These are phyloP conservation scores for Elaeis oleifera DNA, from an alignment of 202 grass and related monocot species.

Conservation along the genomic window DNA sequence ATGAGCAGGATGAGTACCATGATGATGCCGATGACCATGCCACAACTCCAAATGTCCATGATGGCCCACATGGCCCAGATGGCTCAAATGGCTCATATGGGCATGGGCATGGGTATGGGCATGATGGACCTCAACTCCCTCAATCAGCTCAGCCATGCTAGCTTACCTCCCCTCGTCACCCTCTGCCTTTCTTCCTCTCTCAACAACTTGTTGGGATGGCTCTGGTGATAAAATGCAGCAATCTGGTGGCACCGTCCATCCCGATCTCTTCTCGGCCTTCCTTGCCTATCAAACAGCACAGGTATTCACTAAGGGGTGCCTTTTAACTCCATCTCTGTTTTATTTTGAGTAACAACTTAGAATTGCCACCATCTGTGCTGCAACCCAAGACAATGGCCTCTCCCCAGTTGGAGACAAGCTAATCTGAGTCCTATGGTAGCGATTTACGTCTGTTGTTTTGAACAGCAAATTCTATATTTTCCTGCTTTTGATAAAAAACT, in stretches of 20 bases:
- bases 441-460: no score
- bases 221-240: conserved; percentile 19
- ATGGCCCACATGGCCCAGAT: conserved; percentile 65
- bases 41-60: conserved; percentile 61
- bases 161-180: conserved; percentile 42
- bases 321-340: background rate
- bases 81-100: conserved; percentile 70
- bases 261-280: conserved; percentile 51
- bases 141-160: conserved; percentile 28
- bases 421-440: no score
- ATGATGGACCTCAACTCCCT: conserved; percentile 4
- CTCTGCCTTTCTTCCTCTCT: conserved; percentile 25
- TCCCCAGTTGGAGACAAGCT: no score
- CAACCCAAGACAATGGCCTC: no score
- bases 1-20: conserved; percentile 69
- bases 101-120: conserved; percentile 28
- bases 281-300: conserved; percentile 49
- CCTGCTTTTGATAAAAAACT: no score
- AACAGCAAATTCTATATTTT: no score
- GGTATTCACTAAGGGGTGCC: background rate
- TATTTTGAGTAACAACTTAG: background rate
- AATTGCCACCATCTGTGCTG: no score
- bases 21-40: conserved; percentile 76
- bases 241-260: conserved; percentile 10
- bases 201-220: conserved; percentile 19